Evolutionary conservation across 306 rosid genomes (phyloP).

Genomic region (Vigna nakashimae): DNA sequence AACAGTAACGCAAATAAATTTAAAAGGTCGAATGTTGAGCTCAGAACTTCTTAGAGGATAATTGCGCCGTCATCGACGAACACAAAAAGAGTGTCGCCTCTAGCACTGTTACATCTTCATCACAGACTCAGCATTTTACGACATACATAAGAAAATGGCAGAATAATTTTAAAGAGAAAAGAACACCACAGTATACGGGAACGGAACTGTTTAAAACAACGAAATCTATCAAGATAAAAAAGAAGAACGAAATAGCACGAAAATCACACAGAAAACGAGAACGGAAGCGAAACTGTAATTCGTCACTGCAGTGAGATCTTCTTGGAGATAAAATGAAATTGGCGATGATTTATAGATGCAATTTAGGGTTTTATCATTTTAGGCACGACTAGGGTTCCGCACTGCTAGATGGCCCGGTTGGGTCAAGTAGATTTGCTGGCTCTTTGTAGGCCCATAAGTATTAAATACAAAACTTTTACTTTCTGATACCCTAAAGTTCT

Average conservation of each 20-base stretch:
- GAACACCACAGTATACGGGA: too few relatives aligned
- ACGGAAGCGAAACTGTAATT: too few relatives aligned
- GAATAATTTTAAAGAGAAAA: not conserved
- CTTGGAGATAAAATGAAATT: fast-evolving
- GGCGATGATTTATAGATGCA: slow-evolving; percentile 37
- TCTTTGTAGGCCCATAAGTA: slow-evolving; percentile 7
- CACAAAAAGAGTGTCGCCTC: slow-evolving; percentile 49
- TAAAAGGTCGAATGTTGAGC: slow-evolving; percentile 43
- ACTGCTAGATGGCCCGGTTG: not conserved
- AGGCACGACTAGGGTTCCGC: slow-evolving; percentile 32
- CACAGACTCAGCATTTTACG: slow-evolving; percentile 46
- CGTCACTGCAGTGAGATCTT: fast-evolving
- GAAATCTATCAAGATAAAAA: not conserved
- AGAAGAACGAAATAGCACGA: not conserved
- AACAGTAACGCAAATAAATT: too few relatives aligned
- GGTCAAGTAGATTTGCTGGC: not conserved
- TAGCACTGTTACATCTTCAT: slow-evolving; percentile 65
- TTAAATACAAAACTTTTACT: too few relatives aligned
- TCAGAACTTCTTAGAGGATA: slow-evolving; percentile 99
- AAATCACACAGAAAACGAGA: not conserved
- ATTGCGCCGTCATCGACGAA: slow-evolving; percentile 75
- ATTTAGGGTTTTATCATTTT: slow-evolving; percentile 50
- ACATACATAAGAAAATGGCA: not conserved
- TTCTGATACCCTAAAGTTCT: too few relatives aligned
- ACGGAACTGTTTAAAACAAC: not conserved